A percentile compares a stretch with the other conserved stretches of the same genome.
Conservation (phyloP, 2,329 filamentous ascomycete genomes). For the Parafenestella ontariensis region DNA sequence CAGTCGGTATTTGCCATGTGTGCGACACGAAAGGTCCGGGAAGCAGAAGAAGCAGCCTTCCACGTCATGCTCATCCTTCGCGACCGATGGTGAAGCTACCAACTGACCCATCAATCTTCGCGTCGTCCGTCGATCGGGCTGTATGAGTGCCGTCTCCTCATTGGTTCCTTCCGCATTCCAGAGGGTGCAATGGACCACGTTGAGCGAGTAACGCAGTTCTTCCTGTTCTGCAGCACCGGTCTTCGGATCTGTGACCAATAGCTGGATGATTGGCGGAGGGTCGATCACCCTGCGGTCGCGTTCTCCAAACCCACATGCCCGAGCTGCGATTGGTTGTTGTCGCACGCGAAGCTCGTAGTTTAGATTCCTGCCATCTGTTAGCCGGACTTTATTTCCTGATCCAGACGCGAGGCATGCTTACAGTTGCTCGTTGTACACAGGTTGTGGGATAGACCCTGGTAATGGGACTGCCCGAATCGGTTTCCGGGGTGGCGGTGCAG, state of each 20-base stretch:
- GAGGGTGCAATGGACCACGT: conserved; percentile 78
- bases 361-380: conserved; percentile 41
- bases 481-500: conserved; percentile 41
- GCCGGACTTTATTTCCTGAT: conserved; percentile 25
- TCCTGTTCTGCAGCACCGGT: conserved; percentile 58
- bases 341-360: conserved; percentile 67
- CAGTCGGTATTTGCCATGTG: conserved; percentile 76
- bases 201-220: conserved; percentile 70
- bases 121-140: conserved; percentile 74
- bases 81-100: conserved; percentile 78
- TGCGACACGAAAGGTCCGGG: conserved; percentile 80
- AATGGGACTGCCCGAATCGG: conserved; percentile 39
- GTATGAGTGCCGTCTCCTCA: conserved; percentile 73
- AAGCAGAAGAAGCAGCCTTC: conserved; percentile 89
- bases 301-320: conserved; percentile 84
- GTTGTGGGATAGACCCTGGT: conserved; percentile 48
- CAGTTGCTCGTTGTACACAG: conserved; percentile 49
- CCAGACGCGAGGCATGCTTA: conserved; percentile 36
- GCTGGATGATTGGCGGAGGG: conserved; percentile 81
- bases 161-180: conserved; percentile 71
- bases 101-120: conserved; percentile 80
- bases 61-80: conserved; percentile 72
- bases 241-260: conserved; percentile 67
- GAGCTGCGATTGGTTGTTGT: conserved; percentile 78
- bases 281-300: conserved; percentile 82